A percentile compares a stretch with the other conserved stretches of the same genome.
These are phyloP conservation scores for Talinum fruticosum DNA, from an alignment of 148 eudicot species.

Conservation along the genomic window DNA sequence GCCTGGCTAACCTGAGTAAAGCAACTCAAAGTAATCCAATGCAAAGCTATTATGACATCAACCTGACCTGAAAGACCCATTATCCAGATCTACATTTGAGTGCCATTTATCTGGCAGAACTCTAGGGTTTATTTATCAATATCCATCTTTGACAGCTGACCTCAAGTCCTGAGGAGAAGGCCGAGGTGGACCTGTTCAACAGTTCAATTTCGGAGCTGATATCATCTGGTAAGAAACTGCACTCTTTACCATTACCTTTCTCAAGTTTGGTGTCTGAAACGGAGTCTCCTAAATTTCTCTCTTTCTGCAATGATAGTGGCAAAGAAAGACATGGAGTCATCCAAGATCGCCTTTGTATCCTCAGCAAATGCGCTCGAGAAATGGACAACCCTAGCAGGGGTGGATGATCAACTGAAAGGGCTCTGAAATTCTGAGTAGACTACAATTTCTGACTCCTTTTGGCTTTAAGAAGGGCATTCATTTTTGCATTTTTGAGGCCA, in stretches of 20 bases:
- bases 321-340: slow-evolving; percentile 56
- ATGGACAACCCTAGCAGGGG: slow-evolving; percentile 77
- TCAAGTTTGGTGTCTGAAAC: background rate
- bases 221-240: slow-evolving; percentile 52
- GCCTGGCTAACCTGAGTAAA: no score
- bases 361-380: slow-evolving; percentile 89
- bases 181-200: slow-evolving; percentile 63
- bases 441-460: background rate
- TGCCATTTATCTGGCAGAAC: background rate
- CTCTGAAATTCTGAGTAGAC: slow-evolving; percentile 49
- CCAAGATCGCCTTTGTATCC: slow-evolving; percentile 79
- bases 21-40: no score
- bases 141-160: slow-evolving; percentile 46
- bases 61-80: background rate
- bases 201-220: slow-evolving; percentile 62
- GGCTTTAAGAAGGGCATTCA: background rate
- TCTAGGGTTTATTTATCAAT: background rate
- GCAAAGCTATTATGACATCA: no score
- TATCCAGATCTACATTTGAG: background rate
- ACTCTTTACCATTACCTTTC: background rate
- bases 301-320: slow-evolving; percentile 38
- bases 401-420: slow-evolving; percentile 74
- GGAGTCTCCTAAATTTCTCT: background rate
- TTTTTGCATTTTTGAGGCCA: background rate
- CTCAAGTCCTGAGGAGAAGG: slow-evolving; percentile 68